Evolutionary conservation across 2,329 filamentous ascomycete genomes (phyloP), one percentile per base, ranked within the genome.

Genomic region (Colletotrichum tanaceti): DNA sequence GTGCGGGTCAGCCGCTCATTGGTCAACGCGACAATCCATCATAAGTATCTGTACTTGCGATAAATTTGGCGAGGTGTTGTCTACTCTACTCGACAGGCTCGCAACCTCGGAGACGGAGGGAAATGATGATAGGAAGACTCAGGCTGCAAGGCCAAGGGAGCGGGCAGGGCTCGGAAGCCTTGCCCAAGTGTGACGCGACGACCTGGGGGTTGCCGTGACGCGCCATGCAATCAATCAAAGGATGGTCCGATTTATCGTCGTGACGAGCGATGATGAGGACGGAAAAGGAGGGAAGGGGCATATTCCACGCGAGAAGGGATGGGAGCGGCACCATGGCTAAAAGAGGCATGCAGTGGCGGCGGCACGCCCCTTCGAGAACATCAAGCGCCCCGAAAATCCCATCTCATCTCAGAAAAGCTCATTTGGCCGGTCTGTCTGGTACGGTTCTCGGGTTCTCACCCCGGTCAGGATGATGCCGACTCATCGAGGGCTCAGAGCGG

Each of bases 161-260:
- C 16, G 53, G n/a, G 35, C n/a, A 4, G 13, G 39, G n/a, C 20
- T 22, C 14, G 5, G 54, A 49, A 28, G 55, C 35, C 43, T 44
- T 22, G 22, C 18, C 28, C 11, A 47, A 14, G 24, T 58, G 49
- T 46, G 28, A 60, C 41, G 49, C 49, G 63, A 52, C 43, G 10
- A 7, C 13, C 58, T 28, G 18, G 16, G 18, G 55, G 50, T 49
- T 41, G 49, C 41, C 49, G 43, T 35, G 49, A 39, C 38, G 16
- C 13, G 32, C 47, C 49, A 49, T 63, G 64, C 64, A 63, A 63
- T 63, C 41, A 63, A 57, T 63, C 44, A 57, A 63, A 52, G 20
- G 44, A 49, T 50, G 41, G 49, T 62, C 47, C 49, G 58, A 28
- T 44, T 28, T 47, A 14, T 24, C 41, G 18, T 44, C 20, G 54